A percentile compares a stretch with the other conserved stretches of the same genome.
phyloP scores from a whole-genome alignment of 176 grass and related monocot species.

The Hsuehochloa calcarea region DNA sequence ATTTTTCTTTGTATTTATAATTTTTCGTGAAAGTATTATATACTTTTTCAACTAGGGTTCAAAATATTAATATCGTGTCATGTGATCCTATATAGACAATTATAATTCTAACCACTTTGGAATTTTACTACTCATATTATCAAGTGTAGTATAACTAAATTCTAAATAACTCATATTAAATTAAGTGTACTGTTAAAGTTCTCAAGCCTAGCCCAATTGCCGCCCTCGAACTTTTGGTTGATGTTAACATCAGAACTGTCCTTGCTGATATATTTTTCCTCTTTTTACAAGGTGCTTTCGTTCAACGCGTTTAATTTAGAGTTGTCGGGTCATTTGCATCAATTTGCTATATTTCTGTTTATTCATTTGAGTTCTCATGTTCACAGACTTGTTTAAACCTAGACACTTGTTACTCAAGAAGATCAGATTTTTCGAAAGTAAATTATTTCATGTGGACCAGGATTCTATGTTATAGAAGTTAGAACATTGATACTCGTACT shows the following conservation, averaged over 20 bases:
- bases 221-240: background rate
- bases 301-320: background rate
- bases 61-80: no score
- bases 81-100: no score
- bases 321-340: background rate
- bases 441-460: background rate
- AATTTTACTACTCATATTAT: no score
- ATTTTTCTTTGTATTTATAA: no score
- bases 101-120: no score
- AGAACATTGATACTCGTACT: background rate
- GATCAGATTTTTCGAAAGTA: background rate
- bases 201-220: background rate
- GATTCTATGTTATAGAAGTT: background rate
- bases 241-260: conserved; percentile 13
- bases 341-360: conserved; percentile 8
- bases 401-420: background rate
- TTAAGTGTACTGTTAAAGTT: no score
- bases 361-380: background rate
- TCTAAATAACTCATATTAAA: no score
- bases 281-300: background rate
- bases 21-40: no score
- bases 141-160: no score
- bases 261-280: background rate
- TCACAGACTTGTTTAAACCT: background rate
- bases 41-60: no score